Conservation (phyloP, 1,139 yeast species). For the Kodamaea ohmeri region DNA sequence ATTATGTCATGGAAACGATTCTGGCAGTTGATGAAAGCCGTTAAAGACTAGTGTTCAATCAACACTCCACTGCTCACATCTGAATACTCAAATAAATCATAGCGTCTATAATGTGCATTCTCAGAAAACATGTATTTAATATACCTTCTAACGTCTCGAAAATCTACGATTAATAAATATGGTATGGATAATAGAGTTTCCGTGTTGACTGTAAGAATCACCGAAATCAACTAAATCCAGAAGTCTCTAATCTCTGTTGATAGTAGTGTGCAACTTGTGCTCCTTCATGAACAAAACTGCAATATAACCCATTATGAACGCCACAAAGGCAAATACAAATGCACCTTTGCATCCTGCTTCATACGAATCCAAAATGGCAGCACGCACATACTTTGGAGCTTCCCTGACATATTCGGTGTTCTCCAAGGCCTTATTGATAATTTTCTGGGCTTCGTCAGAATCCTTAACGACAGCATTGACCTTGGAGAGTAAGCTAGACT, state of each 20-base stretch:
- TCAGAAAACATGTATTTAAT: too few relatives aligned
- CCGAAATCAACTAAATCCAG: too few relatives aligned
- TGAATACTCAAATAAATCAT: too few relatives aligned
- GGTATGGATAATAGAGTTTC: too few relatives aligned
- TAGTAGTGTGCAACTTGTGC: slow-evolving; percentile 35
- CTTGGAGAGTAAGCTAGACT: slow-evolving; percentile 13
- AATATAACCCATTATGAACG: slow-evolving; percentile 19
- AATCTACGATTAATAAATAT: too few relatives aligned
- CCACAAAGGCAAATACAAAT: slow-evolving; percentile 18
- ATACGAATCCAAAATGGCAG: slow-evolving; percentile 22
- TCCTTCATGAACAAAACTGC: slow-evolving; percentile 24
- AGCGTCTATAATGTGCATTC: too few relatives aligned
- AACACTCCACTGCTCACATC: too few relatives aligned
- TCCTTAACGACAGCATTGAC: slow-evolving; percentile 24
- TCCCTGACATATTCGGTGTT: slow-evolving; percentile 19
- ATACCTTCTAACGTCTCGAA: too few relatives aligned
- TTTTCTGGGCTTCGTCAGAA: slow-evolving; percentile 16
- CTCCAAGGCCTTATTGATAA: slow-evolving; percentile 21
- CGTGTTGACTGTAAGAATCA: too few relatives aligned
- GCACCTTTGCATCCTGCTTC: slow-evolving; percentile 21
- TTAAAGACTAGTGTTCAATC: too few relatives aligned
- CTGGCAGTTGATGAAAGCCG: too few relatives aligned
- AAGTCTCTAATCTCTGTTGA: slow-evolving; percentile 36
- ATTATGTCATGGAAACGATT: too few relatives aligned
- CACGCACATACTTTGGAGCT: slow-evolving; percentile 20